Conservation (phyloP, 2,329 filamentous ascomycete species). For the Fusarium sp. region DNA sequence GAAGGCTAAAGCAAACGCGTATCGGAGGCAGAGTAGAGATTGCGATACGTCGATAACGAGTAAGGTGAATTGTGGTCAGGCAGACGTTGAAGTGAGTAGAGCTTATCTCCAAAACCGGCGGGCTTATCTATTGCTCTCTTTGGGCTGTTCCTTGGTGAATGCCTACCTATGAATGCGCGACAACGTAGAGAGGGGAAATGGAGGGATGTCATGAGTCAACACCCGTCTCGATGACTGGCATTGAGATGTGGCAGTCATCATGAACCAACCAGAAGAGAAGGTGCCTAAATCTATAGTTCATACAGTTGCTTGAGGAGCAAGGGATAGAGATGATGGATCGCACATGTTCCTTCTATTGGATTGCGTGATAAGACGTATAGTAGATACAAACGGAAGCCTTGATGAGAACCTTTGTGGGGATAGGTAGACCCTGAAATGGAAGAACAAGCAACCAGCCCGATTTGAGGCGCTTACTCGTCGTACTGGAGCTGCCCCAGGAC, state of each 20-base stretch:
- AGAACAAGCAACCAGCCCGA: not conserved
- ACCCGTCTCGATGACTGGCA: conserved; percentile 27
- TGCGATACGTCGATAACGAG: conserved; percentile 11
- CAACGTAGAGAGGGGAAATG: conserved; percentile 8
- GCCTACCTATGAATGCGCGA: conserved; percentile 3
- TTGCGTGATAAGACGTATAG: conserved; percentile 11
- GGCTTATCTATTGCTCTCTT: conserved; percentile 26
- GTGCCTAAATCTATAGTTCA: conserved; percentile 8
- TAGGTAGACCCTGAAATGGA: conserved; percentile 2
- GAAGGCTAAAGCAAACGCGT: conserved; percentile 19
- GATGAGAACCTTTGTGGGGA: conserved; percentile 32
- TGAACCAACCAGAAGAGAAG: conserved; percentile 23
- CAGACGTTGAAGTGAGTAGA: conserved; percentile 16
- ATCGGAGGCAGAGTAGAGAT: conserved; percentile 12
- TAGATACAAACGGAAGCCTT: not conserved
- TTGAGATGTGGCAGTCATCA: conserved; percentile 24
- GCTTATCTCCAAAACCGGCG: conserved; percentile 23
- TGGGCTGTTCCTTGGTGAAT: conserved; percentile 1
- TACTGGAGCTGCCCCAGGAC: conserved; percentile 8
- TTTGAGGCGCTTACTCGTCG: conserved; percentile 17
- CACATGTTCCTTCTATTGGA: conserved; percentile 1
- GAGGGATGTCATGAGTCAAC: conserved; percentile 37
- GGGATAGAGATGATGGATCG: conserved; percentile 2
- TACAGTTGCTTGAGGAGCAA: not conserved
- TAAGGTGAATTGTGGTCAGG: conserved; percentile 13